Evolutionary conservation across 768 basidiomycete species (phyloP).

Genomic region (Lactifluus subvellereus): DNA sequence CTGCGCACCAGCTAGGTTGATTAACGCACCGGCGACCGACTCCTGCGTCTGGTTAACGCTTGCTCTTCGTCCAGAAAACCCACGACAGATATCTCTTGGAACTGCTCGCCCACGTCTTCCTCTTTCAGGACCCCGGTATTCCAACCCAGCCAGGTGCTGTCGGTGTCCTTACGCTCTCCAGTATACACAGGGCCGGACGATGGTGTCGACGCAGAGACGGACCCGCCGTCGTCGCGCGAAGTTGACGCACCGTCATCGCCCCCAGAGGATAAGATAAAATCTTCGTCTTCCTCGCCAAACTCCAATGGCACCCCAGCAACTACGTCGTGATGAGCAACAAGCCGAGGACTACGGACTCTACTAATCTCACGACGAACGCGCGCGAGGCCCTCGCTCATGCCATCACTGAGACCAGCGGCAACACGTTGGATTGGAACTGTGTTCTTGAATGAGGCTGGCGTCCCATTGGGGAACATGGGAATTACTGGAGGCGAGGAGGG

Average conservation of each 20-base stretch:
- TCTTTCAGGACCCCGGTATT: conserved; percentile 29
- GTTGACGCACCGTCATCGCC: conserved; percentile 24
- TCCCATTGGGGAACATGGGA: conserved; percentile 80
- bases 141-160: conserved; percentile 31
- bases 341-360: conserved; percentile 43
- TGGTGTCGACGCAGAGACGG: conserved; percentile 37
- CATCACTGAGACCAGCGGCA: conserved; percentile 45
- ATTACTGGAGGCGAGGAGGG: conserved; percentile 42
- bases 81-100: conserved; percentile 34
- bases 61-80: conserved; percentile 36
- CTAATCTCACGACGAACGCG: conserved; percentile 52
- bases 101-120: conserved; percentile 34
- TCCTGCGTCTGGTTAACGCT: conserved; percentile 21
- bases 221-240: conserved; percentile 29
- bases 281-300: conserved; percentile 68
- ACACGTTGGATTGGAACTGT: conserved; percentile 56
- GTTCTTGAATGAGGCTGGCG: conserved; percentile 35
- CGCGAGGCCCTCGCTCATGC: conserved; percentile 56
- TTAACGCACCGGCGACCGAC: conserved; percentile 9
- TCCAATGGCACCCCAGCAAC: conserved; percentile 41
- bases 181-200: conserved; percentile 33
- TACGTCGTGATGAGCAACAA: conserved; percentile 29
- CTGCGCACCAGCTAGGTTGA: neutral
- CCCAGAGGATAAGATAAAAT: conserved; percentile 36
- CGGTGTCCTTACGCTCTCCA: conserved; percentile 25